These are phyloP conservation scores for Eragrostis nindensis DNA, from an alignment of 176 grass and related monocot species.

Conservation along the genomic window DNA sequence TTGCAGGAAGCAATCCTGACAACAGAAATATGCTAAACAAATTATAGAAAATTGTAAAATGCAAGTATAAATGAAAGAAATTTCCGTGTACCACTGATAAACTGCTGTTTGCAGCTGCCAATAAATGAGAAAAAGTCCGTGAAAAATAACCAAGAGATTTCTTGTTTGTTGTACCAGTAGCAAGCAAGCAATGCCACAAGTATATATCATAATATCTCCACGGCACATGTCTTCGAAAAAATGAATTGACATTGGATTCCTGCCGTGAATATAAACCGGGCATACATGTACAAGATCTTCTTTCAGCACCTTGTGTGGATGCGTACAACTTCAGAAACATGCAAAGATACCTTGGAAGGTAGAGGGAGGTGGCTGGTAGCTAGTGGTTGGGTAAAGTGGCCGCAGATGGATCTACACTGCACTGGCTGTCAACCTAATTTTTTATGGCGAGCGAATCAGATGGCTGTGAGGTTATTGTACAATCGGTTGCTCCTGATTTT, in stretches of 20 bases:
- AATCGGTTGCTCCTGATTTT: neutral
- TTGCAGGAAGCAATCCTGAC: neutral
- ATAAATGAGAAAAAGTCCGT: neutral
- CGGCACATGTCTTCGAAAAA: neutral
- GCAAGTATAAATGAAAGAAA: neutral
- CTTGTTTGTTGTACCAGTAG: neutral
- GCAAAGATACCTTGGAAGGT: slow-evolving; percentile 44
- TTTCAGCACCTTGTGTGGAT: neutral
- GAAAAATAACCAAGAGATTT: neutral
- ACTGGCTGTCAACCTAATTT: neutral
- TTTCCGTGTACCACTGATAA: neutral
- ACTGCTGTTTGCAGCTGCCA: neutral
- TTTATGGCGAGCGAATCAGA: slow-evolving; percentile 4
- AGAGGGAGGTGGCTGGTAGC: neutral
- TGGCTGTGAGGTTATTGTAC: neutral
- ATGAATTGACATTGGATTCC: slow-evolving; percentile 32
- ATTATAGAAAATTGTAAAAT: neutral
- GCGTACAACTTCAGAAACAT: slow-evolving; percentile 18
- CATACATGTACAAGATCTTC: slow-evolving; percentile 12
- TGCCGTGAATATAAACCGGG: neutral
- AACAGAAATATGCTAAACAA: neutral
- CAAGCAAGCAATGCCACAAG: neutral
- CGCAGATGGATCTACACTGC: slow-evolving; percentile 29
- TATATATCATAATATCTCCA: neutral
- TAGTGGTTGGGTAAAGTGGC: slow-evolving; percentile 40